phyloP scores from a whole-genome alignment of 768 basidiomycete species.

The Mycena polygramma region DNA sequence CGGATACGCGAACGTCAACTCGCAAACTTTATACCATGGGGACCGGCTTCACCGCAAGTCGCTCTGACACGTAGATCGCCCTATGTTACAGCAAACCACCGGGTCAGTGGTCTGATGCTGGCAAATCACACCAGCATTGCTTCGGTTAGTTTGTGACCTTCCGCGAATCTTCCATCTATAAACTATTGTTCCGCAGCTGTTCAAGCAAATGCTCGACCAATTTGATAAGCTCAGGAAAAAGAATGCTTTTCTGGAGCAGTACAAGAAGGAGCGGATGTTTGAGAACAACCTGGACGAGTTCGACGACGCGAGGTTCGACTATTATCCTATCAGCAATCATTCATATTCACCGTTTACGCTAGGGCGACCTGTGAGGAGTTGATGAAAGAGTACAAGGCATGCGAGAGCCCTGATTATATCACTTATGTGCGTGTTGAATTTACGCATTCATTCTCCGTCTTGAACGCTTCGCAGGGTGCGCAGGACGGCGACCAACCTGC shows the following conservation, averaged over 20 bases:
- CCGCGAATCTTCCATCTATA: not conserved
- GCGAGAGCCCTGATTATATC: slow-evolving; percentile 96
- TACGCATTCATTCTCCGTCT: not conserved
- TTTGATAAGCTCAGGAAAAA: slow-evolving; percentile 89
- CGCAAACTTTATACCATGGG: slow-evolving; percentile 99
- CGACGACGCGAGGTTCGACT: slow-evolving; percentile 90
- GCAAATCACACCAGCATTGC: slow-evolving; percentile 99
- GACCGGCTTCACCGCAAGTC: slow-evolving; percentile 97
- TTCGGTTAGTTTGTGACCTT: slow-evolving; percentile 69
- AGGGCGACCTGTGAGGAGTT: slow-evolving; percentile 91
- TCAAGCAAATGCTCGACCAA: slow-evolving; percentile 96
- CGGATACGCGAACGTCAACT: slow-evolving; percentile 97
- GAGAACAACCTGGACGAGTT: slow-evolving; percentile 95
- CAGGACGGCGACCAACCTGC: slow-evolving; percentile 43
- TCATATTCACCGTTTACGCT: not conserved
- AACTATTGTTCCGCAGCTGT: slow-evolving; percentile 66
- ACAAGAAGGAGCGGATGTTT: slow-evolving; percentile 98
- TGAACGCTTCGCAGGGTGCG: slow-evolving; percentile 41
- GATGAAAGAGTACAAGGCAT: slow-evolving; percentile 95
- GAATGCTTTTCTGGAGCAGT: slow-evolving; percentile 97
- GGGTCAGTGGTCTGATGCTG: slow-evolving; percentile 98
- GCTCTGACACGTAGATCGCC: slow-evolving; percentile 93
- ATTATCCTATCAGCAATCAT: not conserved
- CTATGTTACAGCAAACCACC: slow-evolving; percentile 89
- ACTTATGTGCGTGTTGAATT: slow-evolving; percentile 71